Conservation (phyloP, 2,329 filamentous ascomycete species). For the Cladophialophora carrionii region DNA sequence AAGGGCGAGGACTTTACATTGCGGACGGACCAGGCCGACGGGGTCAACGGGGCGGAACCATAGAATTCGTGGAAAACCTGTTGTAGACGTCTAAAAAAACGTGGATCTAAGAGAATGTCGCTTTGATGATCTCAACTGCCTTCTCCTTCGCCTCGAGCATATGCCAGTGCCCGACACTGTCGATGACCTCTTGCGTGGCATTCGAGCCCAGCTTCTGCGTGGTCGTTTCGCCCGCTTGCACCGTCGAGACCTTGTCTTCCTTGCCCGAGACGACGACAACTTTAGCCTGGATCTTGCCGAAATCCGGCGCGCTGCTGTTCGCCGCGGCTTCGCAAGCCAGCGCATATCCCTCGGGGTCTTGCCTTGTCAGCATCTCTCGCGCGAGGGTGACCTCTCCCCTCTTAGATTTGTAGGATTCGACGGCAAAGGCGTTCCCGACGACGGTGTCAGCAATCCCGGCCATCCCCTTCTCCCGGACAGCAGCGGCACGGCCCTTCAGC, state of each 20-base stretch:
- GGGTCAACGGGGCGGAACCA: constrained; percentile 8
- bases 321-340: constrained; percentile 57
- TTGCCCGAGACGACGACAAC: constrained; percentile 51
- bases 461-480: constrained; percentile 53
- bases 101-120: constrained; percentile 18
- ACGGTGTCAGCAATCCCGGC: constrained; percentile 45
- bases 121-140: constrained; percentile 17
- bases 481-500: constrained; percentile 44
- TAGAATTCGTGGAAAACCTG: constrained; percentile 1
- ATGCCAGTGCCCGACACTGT: constrained; percentile 55
- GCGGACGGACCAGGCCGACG: constrained; percentile 4
- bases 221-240: constrained; percentile 42
- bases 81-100: neutral
- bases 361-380: constrained; percentile 33
- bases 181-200: constrained; percentile 24
- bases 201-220: constrained; percentile 35
- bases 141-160: constrained; percentile 52
- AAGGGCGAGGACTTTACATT: constrained; percentile 21
- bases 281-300: constrained; percentile 38
- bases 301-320: constrained; percentile 4
- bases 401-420: constrained; percentile 14
- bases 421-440: constrained; percentile 30
- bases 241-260: constrained; percentile 51
- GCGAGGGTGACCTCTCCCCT: constrained; percentile 14
- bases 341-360: constrained; percentile 59